Base-by-base conservation (phyloP, 2,329 filamentous ascomycete genomes). In the Calycina herbarum region DNA sequence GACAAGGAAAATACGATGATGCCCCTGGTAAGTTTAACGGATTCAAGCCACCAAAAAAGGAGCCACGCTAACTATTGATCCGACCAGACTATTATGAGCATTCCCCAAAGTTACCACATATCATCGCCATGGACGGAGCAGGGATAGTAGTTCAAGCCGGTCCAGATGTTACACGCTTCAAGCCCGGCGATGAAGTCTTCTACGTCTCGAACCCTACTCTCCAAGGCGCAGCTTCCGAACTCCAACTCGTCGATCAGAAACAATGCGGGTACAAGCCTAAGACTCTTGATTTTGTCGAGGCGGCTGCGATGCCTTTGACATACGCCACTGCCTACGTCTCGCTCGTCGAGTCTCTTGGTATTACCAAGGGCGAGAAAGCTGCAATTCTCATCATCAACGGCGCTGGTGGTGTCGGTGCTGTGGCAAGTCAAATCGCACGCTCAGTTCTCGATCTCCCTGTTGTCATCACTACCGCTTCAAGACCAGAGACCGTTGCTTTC, bases 381-480 rank as follows among this genome's bases (percentile, higher is more conserved):
- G 77, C 73, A 20, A 72, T 81, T 13, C 66, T 83, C 27, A 82
- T 82, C 66, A 77, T 82, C 69, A 82, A 82, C 65, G 81, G 80
- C 1, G 76, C 77, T 1, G 81, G 81, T 35, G 81, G 78, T 48
- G 78, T 82, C 33, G 81, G 81, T 7, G 77, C 76, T 13, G 76
- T 80, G 7, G 79, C 79, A 2, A 78, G 75, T 5, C 81, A 82
- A 70, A 78, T 83, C 62, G 81, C 80, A 1, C 73, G 79, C 0
- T 67, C 74, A 5, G 64, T 80, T 7, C 68, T 81, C 8, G 73
- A 76, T 17, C 66, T 82, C 4, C 79, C 78, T 0, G 76, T 78
- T n/a, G 79, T 81, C 5, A 73, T 82, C 40, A 79, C 80, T 1
- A 82, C 80, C 0, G 77, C 79, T 2, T 80, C 77, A 15, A 66